A percentile compares a stretch with the other conserved stretches of the same genome.
Conservation (phyloP, 202 grass and related monocot species). For the Dendrocalamus latiflorus region DNA sequence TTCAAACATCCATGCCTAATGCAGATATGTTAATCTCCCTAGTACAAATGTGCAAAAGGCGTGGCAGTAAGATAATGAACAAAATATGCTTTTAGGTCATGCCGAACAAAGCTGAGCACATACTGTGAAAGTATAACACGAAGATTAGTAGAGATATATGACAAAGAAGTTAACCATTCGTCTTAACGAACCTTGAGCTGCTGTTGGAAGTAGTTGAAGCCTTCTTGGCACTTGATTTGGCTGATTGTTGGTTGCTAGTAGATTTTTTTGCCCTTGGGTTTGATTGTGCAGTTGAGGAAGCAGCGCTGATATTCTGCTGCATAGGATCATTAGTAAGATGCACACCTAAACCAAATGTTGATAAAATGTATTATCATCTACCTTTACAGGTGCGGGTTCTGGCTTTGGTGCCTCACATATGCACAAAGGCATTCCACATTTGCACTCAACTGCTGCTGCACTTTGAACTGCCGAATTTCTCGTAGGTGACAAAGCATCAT, state of each 20-base stretch:
- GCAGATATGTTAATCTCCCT: background rate
- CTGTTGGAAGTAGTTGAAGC: constrained; percentile 56
- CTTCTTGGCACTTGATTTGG: constrained; percentile 53
- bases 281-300: constrained; percentile 38
- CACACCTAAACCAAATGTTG: background rate
- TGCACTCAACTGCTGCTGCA: constrained; percentile 51
- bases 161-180: background rate
- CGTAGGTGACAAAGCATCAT: constrained; percentile 31
- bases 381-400: constrained; percentile 55
- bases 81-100: background rate
- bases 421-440: constrained; percentile 97
- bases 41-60: background rate
- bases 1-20: background rate
- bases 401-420: constrained; percentile 84
- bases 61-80: background rate
- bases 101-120: background rate
- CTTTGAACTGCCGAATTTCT: constrained; percentile 15
- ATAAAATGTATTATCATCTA: constrained; percentile 16
- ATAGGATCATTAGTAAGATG: constrained; percentile 9
- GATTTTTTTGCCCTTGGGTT: constrained; percentile 70
- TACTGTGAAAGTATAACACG: background rate
- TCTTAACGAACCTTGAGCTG: constrained; percentile 63
- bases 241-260: constrained; percentile 39
- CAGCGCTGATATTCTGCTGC: constrained; percentile 37
- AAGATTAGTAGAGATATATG: background rate